Evolutionary conservation across 1,139 yeast genomes (phyloP).

Genomic region (Lodderomyces pseudojiufengensis): DNA sequence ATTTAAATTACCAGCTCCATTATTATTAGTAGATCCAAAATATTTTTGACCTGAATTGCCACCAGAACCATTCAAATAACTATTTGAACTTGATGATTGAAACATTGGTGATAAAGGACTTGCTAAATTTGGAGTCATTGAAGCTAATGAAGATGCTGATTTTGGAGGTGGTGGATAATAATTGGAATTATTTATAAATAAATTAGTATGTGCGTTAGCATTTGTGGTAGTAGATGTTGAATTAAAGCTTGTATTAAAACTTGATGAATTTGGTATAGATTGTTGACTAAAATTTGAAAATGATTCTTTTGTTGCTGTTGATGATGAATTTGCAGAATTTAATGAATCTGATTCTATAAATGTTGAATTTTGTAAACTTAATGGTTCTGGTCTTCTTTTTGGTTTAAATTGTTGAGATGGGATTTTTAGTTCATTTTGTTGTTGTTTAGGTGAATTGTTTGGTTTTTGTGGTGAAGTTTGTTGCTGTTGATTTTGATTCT

Average conservation of each 20-base stretch:
- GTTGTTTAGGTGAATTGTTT: conserved; percentile 5
- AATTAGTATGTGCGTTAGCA: too few species aligned
- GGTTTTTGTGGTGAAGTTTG: conserved; percentile 6
- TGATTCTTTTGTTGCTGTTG: not conserved
- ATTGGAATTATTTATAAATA: too few species aligned
- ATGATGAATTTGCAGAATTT: not conserved
- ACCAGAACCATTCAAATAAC: conserved; percentile 4
- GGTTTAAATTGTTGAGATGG: conserved; percentile 35
- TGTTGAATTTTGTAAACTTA: conserved; percentile 34
- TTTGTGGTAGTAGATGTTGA: conserved; percentile 2
- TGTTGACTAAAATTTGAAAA: not conserved
- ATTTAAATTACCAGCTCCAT: too few species aligned
- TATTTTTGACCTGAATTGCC: too few species aligned
- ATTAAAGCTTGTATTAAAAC: not conserved
- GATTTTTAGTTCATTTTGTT: conserved; percentile 18
- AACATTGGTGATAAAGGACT: conserved; percentile 43
- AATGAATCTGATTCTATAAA: conserved; percentile 22
- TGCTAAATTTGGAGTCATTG: conserved; percentile 32
- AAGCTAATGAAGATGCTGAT: conserved; percentile 17
- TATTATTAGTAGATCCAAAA: too few species aligned
- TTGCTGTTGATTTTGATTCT: conserved; percentile 7
- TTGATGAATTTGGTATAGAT: conserved; percentile 11
- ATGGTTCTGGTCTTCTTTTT: conserved; percentile 42
- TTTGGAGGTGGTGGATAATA: conserved; percentile 11
- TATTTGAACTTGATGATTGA: conserved; percentile 35